phyloP scores from a whole-genome alignment of 1,139 yeast genomes.

The Candida sojae region DNA sequence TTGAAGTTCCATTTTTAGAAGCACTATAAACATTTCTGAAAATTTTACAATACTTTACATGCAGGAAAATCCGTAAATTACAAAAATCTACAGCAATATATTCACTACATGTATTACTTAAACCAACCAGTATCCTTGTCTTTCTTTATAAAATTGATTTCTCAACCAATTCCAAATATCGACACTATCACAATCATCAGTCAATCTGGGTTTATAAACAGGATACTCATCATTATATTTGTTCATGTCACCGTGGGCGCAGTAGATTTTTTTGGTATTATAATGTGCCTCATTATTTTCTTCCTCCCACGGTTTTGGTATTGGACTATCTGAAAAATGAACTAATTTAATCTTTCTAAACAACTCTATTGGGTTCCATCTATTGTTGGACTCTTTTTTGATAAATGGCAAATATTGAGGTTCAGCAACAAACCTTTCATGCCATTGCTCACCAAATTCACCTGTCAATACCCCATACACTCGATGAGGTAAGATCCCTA shows the following conservation, averaged over 20 bases:
- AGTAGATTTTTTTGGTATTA: slow-evolving; percentile 28
- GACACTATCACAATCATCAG: slow-evolving; percentile 37
- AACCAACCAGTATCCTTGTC: slow-evolving; percentile 15
- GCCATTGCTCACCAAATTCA: slow-evolving; percentile 39
- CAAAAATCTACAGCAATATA: neutral
- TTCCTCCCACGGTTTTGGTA: slow-evolving; percentile 50
- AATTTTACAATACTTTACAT: neutral
- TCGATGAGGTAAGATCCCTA: slow-evolving; percentile 46
- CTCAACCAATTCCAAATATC: slow-evolving; percentile 33
- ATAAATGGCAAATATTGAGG: slow-evolving; percentile 37
- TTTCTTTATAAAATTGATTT: slow-evolving; percentile 15
- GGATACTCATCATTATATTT: slow-evolving; percentile 23
- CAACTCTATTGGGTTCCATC: slow-evolving; percentile 30
- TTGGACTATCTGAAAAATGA: slow-evolving; percentile 49
- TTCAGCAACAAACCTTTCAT: slow-evolving; percentile 26
- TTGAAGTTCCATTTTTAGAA: slow-evolving; percentile 3
- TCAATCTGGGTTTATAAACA: slow-evolving; percentile 27
- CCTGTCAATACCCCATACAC: slow-evolving; percentile 52
- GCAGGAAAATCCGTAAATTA: neutral
- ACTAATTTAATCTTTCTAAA: slow-evolving; percentile 26
- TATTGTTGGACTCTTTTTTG: slow-evolving; percentile 19
- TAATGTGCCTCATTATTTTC: slow-evolving; percentile 21
- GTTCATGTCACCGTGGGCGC: slow-evolving; percentile 21
- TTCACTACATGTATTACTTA: neutral
- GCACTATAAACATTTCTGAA: neutral